These are phyloP conservation scores for Heterobasidion annosum DNA, from an alignment of 1,284 basidiomycete genomes.

Conservation along the genomic window DNA sequence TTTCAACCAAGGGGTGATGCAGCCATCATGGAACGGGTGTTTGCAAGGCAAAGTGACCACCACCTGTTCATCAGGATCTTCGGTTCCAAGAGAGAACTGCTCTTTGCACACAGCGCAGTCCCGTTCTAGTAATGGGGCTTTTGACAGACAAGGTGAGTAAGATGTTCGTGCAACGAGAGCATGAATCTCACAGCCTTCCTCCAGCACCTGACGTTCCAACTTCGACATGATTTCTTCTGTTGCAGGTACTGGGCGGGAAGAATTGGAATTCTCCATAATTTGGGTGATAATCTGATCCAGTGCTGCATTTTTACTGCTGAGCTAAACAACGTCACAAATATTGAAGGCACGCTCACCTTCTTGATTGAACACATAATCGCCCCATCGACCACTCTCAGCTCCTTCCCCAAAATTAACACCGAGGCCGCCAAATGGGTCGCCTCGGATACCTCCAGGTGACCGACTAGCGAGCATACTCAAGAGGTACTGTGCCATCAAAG, in stretches of 20 bases:
- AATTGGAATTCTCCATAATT: slow-evolving; percentile 64
- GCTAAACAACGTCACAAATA: neutral
- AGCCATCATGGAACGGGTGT: slow-evolving; percentile 75
- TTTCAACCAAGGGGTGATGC: slow-evolving; percentile 77
- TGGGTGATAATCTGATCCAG: slow-evolving; percentile 73
- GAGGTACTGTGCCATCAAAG: slow-evolving; percentile 64
- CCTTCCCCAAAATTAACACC: slow-evolving; percentile 20
- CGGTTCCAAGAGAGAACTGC: slow-evolving; percentile 55
- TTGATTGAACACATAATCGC: slow-evolving; percentile 79
- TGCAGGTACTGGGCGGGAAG: slow-evolving; percentile 62
- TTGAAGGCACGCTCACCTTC: slow-evolving; percentile 40
- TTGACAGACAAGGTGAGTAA: neutral
- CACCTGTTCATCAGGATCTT: slow-evolving; percentile 63
- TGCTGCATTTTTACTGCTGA: slow-evolving; percentile 30
- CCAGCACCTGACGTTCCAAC: slow-evolving; percentile 53
- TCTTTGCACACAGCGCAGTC: slow-evolving; percentile 79
- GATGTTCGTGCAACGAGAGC: neutral
- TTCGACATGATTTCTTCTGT: slow-evolving; percentile 60
- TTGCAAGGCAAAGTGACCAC: slow-evolving; percentile 70
- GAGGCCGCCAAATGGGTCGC: slow-evolving; percentile 28
- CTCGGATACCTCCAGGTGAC: slow-evolving; percentile 16
- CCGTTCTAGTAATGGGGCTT: slow-evolving; percentile 49
- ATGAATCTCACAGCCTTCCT: slow-evolving; percentile 38
- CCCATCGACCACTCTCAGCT: slow-evolving; percentile 47
- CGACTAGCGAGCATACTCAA: slow-evolving; percentile 43